A percentile compares a stretch with the other conserved stretches of the same genome.
phyloP scores from a whole-genome alignment of 192 early-diverging fungal genomes.

The Podila verticillata region DNA sequence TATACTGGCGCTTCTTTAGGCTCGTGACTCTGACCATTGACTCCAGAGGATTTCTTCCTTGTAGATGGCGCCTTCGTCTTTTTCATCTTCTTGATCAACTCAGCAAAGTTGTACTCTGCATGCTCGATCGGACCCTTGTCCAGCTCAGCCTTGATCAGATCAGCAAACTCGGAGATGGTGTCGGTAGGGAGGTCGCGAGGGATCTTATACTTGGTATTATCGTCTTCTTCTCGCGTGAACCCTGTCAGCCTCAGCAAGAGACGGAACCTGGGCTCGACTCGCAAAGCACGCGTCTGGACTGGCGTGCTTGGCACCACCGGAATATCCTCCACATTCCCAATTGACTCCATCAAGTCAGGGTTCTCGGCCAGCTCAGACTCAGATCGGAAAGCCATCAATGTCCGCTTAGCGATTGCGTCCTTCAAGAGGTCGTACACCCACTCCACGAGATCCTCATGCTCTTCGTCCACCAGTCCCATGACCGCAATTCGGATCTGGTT shows the following conservation, averaged over 20 bases:
- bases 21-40: slow-evolving; percentile 2
- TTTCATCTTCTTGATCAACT: slow-evolving; percentile 29
- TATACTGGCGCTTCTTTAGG: slow-evolving; percentile 24
- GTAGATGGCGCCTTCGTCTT: slow-evolving; percentile 1
- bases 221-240: slow-evolving; percentile 38
- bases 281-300: slow-evolving; percentile 22
- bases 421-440: slow-evolving; percentile 34
- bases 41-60: slow-evolving; percentile 11
- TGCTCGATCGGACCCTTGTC: slow-evolving; percentile 22
- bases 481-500: slow-evolving; percentile 64
- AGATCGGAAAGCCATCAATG: slow-evolving; percentile 33
- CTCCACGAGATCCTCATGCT: slow-evolving; percentile 47
- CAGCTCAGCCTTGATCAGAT: slow-evolving; percentile 43
- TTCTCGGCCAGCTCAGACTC: slow-evolving; percentile 42
- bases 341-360: slow-evolving; percentile 46
- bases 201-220: slow-evolving; percentile 36
- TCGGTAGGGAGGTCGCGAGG: slow-evolving; percentile 49
- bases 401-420: neutral
- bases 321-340: slow-evolving; percentile 38
- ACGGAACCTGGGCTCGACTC: slow-evolving; percentile 48
- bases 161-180: slow-evolving; percentile 39
- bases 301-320: slow-evolving; percentile 26
- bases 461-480: slow-evolving; percentile 52
- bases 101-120: slow-evolving; percentile 8
- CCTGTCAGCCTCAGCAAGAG: slow-evolving; percentile 54